Percentiles rank a stretch among this genome's conserved stretches.
These are phyloP conservation scores for Gossypium aridum DNA, from an alignment of 441 rosid species.

Conservation along the genomic window DNA sequence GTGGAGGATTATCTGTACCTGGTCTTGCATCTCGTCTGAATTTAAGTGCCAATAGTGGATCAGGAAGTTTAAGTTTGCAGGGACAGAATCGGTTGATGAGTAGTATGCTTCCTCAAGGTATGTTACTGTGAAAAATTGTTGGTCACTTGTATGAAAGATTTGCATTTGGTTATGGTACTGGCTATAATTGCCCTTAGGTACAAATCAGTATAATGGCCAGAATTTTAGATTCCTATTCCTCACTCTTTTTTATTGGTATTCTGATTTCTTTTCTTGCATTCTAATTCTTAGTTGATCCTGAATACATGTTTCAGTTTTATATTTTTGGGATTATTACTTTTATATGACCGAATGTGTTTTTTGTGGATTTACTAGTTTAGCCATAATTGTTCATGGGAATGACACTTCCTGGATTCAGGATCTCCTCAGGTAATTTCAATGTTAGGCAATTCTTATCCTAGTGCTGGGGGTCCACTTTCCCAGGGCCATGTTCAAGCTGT, in stretches of 20 bases:
- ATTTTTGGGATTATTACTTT: background rate
- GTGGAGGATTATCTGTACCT: slow-evolving; percentile 77
- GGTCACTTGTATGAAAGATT: background rate
- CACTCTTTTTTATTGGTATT: background rate
- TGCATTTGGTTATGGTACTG: background rate
- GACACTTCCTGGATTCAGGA: slow-evolving; percentile 51
- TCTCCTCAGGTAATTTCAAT: slow-evolving; percentile 85
- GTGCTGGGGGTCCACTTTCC: slow-evolving; percentile 75
- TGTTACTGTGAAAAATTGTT: slow-evolving; percentile 3
- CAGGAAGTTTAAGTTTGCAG: slow-evolving; percentile 75
- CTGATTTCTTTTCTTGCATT: background rate
- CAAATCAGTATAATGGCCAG: background rate
- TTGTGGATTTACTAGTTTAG: slow-evolving; percentile 3
- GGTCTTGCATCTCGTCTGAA: slow-evolving; percentile 80
- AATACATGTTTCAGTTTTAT: background rate
- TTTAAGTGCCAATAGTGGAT: slow-evolving; percentile 60
- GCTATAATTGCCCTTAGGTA: background rate
- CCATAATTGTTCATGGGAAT: slow-evolving; percentile 9
- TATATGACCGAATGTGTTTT: background rate
- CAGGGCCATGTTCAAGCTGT: slow-evolving; percentile 83
- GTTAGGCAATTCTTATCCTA: slow-evolving; percentile 68
- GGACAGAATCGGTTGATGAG: slow-evolving; percentile 88
- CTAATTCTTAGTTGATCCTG: background rate
- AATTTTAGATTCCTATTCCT: background rate
- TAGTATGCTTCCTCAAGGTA: slow-evolving; percentile 88